These are phyloP conservation scores for Aspergillus neoniger DNA, from an alignment of 2,329 filamentous ascomycete species.

Conservation along the genomic window DNA sequence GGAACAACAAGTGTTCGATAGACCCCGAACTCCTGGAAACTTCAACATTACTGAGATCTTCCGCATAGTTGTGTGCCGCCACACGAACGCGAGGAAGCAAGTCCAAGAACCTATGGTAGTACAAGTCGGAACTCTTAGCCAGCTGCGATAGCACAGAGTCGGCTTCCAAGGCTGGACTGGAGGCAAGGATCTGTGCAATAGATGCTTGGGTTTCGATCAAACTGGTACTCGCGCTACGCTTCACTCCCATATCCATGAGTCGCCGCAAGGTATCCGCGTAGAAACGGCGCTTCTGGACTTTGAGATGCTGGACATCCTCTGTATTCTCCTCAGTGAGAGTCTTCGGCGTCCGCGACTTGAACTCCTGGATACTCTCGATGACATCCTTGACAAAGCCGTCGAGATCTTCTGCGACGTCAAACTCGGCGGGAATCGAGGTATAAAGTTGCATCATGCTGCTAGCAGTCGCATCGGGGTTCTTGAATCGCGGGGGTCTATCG, in stretches of 20 bases:
- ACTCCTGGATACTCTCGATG: constrained; percentile 66
- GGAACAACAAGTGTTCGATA: constrained; percentile 78
- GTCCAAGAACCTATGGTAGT: constrained; percentile 78
- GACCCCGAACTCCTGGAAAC: constrained; percentile 77
- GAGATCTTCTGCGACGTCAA: constrained; percentile 62
- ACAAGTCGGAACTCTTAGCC: constrained; percentile 61
- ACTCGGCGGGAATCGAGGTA: constrained; percentile 52
- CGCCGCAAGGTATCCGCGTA: constrained; percentile 85
- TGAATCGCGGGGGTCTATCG: constrained; percentile 64
- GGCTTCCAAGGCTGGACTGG: constrained; percentile 45
- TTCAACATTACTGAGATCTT: constrained; percentile 81
- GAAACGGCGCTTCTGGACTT: constrained; percentile 83
- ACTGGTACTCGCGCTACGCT: constrained; percentile 75
- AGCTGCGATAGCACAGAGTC: constrained; percentile 21
- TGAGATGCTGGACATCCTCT: constrained; percentile 79
- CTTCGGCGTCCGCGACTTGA: constrained; percentile 80
- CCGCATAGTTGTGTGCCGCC: constrained; percentile 71
- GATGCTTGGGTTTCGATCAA: constrained; percentile 73
- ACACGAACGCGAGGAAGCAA: constrained; percentile 68
- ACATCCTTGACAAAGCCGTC: constrained; percentile 70
- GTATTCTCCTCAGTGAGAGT: constrained; percentile 87
- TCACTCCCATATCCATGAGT: constrained; percentile 85
- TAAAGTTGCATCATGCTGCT: constrained; percentile 72
- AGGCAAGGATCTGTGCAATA: constrained; percentile 68
- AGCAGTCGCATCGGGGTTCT: constrained; percentile 68